Base-by-base conservation (phyloP, 345 rosid genomes). In the Aethionema arabicum region DNA sequence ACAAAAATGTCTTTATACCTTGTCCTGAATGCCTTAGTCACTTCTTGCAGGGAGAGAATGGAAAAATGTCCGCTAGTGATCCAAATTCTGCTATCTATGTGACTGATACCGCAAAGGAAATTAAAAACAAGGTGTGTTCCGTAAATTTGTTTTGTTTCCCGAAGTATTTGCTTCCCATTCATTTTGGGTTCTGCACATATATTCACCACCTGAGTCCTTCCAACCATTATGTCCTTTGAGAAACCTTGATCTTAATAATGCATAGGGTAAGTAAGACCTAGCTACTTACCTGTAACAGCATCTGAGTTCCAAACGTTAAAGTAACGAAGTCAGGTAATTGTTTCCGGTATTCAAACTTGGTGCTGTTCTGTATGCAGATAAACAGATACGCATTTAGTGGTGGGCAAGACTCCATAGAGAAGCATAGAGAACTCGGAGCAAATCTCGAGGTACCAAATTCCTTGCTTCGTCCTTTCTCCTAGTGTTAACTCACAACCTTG, bases 21-120 rank as follows among this genome's bases (percentile, higher is more conserved):
- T 68, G 41, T 13, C 51, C 27, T 64, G 27, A 69, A 14, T 35
- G 21, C 30, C 41, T 52, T 51, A 31, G 6, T 58, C 38, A 29
- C 61, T 65, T 16, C 40, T 40, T 62, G 65, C 88, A 90, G 97
- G 99, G 97, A 49, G 97, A 92, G 63, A 81, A 82, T 4, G 96
- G 97, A 47, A 92, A 92, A 79, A 90, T 92, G 99, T 90, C 97
- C 8, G 97, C 99, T 37, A 90, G 95, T 77, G 96, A 92, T 80
- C 88, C 97, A 51, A 90, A 87, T 76, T 92, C 97, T 13, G 97
- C 97, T 29, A 84, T 92, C 68, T 90, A 90, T 64, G 96, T 92
- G 66, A 90, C 91, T 57, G 97, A 92, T 76, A 77, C 93, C 11
- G 83, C 82, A 4, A 87, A 90, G 67, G 84, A 79, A 40, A 92